phyloP scores from a whole-genome alignment of 768 basidiomycete genomes.

The Tephrocybe sp. region DNA sequence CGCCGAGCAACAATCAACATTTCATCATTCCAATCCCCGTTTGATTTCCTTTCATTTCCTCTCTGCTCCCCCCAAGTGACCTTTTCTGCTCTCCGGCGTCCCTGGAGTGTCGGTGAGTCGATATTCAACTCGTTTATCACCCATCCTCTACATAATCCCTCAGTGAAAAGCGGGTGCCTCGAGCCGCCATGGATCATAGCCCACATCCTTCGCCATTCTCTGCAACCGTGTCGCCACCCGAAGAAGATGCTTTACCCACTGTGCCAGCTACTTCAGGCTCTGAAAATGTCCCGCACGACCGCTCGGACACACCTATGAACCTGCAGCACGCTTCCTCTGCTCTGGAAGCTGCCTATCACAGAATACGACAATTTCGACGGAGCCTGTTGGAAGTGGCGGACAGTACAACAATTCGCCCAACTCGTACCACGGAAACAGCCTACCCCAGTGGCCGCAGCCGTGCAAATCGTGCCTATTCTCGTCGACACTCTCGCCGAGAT shows the following conservation, averaged over 20 bases:
- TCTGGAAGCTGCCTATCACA: slow-evolving; percentile 52
- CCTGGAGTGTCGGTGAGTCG: too few relatives aligned
- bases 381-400: slow-evolving; percentile 45
- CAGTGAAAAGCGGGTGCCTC: too few relatives aligned
- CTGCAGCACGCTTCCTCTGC: slow-evolving; percentile 52
- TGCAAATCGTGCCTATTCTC: neutral
- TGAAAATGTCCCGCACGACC: slow-evolving; percentile 12
- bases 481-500: neutral
- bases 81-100: too few relatives aligned
- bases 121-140: neutral
- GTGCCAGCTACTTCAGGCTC: neutral
- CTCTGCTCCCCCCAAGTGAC: too few relatives aligned
- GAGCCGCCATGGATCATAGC: slow-evolving; percentile 21
- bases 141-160: too few relatives aligned
- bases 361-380: slow-evolving; percentile 52
- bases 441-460: slow-evolving; percentile 39
- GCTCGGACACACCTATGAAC: slow-evolving; percentile 31
- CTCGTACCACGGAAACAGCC: slow-evolving; percentile 12
- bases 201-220: slow-evolving; percentile 31
- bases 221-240: slow-evolving; percentile 17
- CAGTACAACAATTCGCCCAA: slow-evolving; percentile 15
- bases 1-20: too few relatives aligned
- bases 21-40: too few relatives aligned
- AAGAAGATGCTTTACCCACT: slow-evolving; percentile 10
- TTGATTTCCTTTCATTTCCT: too few relatives aligned